phyloP scores from a whole-genome alignment of 2,329 filamentous ascomycete genomes.

The Trichocomaceae sp. region DNA sequence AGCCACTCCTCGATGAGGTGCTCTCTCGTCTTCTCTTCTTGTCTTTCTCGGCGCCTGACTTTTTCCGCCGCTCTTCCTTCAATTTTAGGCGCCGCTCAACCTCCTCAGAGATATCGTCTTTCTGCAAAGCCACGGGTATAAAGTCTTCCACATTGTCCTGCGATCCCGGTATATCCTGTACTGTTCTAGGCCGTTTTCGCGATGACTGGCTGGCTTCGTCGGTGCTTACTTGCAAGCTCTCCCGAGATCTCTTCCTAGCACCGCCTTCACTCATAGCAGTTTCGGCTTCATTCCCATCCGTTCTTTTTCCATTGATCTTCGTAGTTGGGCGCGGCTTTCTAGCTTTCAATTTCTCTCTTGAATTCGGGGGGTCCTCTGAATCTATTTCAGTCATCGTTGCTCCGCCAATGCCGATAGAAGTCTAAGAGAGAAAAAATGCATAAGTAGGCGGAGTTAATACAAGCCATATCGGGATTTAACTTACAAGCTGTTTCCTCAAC shows the following conservation, averaged over 20 bases:
- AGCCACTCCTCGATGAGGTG: constrained; percentile 3
- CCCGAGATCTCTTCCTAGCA: constrained; percentile 5
- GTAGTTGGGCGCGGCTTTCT: neutral
- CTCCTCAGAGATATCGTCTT: constrained; percentile 41
- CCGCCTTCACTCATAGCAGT: neutral
- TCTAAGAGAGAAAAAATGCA: neutral
- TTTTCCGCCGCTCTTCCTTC: constrained; percentile 35
- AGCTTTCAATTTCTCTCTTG: neutral
- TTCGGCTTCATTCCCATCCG: neutral
- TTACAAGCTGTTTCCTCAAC: constrained; percentile 31
- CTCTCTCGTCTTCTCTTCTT: constrained; percentile 40
- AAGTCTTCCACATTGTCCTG: constrained; percentile 22
- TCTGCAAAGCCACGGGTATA: constrained; percentile 26
- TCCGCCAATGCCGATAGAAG: neutral
- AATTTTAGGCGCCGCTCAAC: constrained; percentile 40
- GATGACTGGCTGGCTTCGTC: neutral
- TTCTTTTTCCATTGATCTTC: neutral
- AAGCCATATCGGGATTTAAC: constrained; percentile 1
- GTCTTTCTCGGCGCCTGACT: constrained; percentile 26
- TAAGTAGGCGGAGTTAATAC: neutral
- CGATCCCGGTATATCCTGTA: constrained; percentile 16
- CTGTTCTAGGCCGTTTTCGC: constrained; percentile 21
- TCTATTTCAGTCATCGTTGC: constrained; percentile 7
- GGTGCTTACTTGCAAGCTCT: neutral
- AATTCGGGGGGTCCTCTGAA: constrained; percentile 8